A percentile compares a stretch with the other conserved stretches of the same genome.
These are phyloP conservation scores for Aspergillus sp. DNA, from an alignment of 2,329 filamentous ascomycete genomes.

Conservation along the genomic window DNA sequence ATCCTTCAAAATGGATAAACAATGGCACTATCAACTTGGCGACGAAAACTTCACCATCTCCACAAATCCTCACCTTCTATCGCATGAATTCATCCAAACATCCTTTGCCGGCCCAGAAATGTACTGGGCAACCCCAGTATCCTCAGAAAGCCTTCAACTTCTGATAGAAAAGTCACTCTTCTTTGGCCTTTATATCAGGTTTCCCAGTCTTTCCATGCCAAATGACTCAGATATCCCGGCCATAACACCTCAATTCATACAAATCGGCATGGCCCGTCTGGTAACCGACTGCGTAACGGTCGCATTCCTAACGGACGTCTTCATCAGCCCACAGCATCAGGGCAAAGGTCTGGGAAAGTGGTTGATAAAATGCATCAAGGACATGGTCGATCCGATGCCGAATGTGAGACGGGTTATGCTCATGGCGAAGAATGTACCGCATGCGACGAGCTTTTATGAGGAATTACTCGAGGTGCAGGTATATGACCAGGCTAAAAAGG, in stretches of 20 bases:
- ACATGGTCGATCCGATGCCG: conserved; percentile 53
- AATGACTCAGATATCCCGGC: conserved; percentile 11
- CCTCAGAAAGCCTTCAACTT: conserved; percentile 45
- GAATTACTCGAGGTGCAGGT: conserved; percentile 13
- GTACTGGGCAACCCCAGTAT: conserved; percentile 57
- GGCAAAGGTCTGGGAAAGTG: conserved; percentile 60
- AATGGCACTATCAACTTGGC: too few relatives aligned
- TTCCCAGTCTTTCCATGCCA: conserved; percentile 1
- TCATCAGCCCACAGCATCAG: conserved; percentile 57
- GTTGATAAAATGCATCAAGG: conserved; percentile 58
- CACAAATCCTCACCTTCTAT: conserved; percentile 54
- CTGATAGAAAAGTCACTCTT: conserved; percentile 57
- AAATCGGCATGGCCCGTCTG: conserved; percentile 58
- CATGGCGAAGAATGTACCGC: conserved; percentile 15
- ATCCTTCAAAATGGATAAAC: too few relatives aligned
- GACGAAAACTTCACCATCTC: conserved; percentile 50
- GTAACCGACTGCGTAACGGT: conserved; percentile 67
- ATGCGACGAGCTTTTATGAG: conserved; percentile 14
- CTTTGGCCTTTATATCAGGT: conserved; percentile 50
- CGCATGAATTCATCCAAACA: conserved; percentile 50
- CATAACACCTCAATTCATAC: conserved; percentile 4
- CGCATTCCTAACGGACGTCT: conserved; percentile 66
- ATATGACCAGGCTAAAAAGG: too few relatives aligned
- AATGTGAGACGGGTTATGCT: conserved; percentile 57
- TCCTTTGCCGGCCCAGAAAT: conserved; percentile 54